Evolutionary conservation across 257 asterid genomes (phyloP).

Genomic region (Solanum stenotomum): DNA sequence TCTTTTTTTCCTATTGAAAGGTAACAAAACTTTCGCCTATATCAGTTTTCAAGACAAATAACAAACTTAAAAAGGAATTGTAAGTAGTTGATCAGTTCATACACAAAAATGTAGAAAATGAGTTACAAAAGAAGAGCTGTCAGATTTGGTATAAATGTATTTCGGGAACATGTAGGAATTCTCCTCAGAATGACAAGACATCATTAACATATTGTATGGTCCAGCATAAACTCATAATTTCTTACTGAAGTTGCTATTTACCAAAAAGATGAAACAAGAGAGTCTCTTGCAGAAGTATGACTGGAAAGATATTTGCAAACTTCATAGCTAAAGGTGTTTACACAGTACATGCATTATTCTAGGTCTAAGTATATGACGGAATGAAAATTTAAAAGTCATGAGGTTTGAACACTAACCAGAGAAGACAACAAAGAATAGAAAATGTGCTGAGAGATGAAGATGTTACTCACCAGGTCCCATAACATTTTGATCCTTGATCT

Average conservation of each 20-base stretch:
- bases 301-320: background rate
- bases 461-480: constrained; percentile 81
- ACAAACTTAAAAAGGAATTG: background rate
- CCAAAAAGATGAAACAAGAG: background rate
- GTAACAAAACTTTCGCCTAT: background rate
- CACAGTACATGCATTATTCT: background rate
- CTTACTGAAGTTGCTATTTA: background rate
- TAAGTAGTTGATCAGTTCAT: background rate
- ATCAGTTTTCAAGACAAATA: background rate
- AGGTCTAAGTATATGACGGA: background rate
- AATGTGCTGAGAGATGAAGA: background rate
- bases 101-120: background rate
- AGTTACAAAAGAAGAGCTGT: background rate
- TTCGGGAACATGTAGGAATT: background rate
- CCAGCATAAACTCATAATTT: background rate
- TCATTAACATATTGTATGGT: background rate
- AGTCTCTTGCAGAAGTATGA: background rate
- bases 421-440: background rate
- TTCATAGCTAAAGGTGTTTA: background rate
- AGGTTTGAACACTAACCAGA: background rate
- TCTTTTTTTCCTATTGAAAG: background rate
- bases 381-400: background rate
- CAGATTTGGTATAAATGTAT: background rate
- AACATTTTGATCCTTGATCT: constrained; percentile 61
- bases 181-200: background rate